Evolutionary conservation across 2,329 filamentous ascomycete species (phyloP).

Genomic region (Aspergillus udagawae): DNA sequence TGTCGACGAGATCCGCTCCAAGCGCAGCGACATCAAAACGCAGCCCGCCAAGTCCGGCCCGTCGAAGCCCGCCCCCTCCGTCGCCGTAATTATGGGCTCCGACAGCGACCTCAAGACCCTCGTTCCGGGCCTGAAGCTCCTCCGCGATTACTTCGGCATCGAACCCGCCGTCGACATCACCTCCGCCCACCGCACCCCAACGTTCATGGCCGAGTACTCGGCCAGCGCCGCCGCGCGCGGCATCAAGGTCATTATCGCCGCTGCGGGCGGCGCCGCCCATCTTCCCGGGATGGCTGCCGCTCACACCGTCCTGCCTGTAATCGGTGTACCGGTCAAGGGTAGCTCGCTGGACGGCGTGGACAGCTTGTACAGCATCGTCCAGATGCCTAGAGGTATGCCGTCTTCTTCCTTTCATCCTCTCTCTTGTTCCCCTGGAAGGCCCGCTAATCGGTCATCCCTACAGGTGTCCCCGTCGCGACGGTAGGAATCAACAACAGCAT

Average conservation of each 20-base stretch:
- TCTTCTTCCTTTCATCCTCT: not conserved
- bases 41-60: slow-evolving; percentile 27
- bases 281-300: slow-evolving; percentile 72
- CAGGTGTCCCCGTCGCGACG: slow-evolving; percentile 68
- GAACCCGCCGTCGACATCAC: slow-evolving; percentile 45
- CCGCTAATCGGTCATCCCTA: slow-evolving; percentile 9
- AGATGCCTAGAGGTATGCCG: slow-evolving; percentile 62
- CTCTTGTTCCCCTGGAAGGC: not conserved
- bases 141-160: slow-evolving; percentile 41
- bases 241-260: slow-evolving; percentile 71
- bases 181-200: slow-evolving; percentile 63
- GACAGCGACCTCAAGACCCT: slow-evolving; percentile 45
- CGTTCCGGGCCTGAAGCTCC: slow-evolving; percentile 42
- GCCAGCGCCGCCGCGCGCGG: slow-evolving; percentile 60
- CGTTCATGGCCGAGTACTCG: slow-evolving; percentile 65
- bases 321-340: slow-evolving; percentile 73
- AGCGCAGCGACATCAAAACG: slow-evolving; percentile 41
- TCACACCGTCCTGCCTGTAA: slow-evolving; percentile 68
- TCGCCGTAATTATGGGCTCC: slow-evolving; percentile 49
- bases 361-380: slow-evolving; percentile 67
- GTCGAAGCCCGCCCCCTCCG: slow-evolving; percentile 32
- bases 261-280: slow-evolving; percentile 69
- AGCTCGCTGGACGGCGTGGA: slow-evolving; percentile 69
- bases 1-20: slow-evolving; percentile 68
- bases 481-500: slow-evolving; percentile 78